Percentiles rank a stretch among this genome's conserved stretches.
These are phyloP conservation scores for Schwanniomyces pseudopolymorphus DNA, from an alignment of 805 yeast species.

Conservation along the genomic window DNA sequence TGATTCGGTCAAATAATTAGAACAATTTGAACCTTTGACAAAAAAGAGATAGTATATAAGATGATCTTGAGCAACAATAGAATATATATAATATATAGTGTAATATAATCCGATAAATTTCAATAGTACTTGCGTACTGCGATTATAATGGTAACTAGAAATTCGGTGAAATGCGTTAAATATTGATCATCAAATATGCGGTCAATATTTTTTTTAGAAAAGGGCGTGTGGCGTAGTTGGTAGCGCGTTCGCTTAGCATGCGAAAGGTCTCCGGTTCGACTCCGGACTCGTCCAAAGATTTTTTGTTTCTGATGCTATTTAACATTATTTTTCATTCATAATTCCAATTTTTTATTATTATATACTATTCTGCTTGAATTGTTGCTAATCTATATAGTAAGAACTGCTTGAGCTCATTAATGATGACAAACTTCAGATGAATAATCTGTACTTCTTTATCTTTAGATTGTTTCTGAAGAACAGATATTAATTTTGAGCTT, in stretches of 20 bases:
- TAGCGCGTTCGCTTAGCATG: conserved; percentile 52
- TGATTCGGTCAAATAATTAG: background rate
- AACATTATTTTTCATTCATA: background rate
- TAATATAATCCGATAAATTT: too few species aligned
- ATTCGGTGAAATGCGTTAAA: too few species aligned
- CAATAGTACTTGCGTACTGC: too few species aligned
- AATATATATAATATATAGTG: too few species aligned
- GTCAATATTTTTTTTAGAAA: too few species aligned
- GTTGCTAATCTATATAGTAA: background rate
- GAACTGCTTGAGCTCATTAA: conserved; percentile 7
- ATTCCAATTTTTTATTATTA: too few species aligned
- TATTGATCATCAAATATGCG: too few species aligned
- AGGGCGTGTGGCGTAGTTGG: conserved; percentile 52
- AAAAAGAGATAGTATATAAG: background rate
- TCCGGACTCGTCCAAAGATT: conserved; percentile 41
- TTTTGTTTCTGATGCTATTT: conserved; percentile 11
- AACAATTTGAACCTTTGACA: too few species aligned
- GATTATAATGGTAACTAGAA: too few species aligned
- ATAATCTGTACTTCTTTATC: conserved; percentile 8
- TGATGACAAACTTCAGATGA: conserved; percentile 10
- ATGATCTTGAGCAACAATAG: background rate
- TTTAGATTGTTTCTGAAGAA: conserved; percentile 6
- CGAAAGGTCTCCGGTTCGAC: conserved; percentile 50
- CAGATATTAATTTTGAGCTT: conserved; percentile 7
- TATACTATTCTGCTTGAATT: background rate